Percentiles rank a stretch among this genome's conserved stretches.
Evolutionary conservation across 2,329 filamentous ascomycete species (phyloP).

Genomic region (Sarocladium strictum): DNA sequence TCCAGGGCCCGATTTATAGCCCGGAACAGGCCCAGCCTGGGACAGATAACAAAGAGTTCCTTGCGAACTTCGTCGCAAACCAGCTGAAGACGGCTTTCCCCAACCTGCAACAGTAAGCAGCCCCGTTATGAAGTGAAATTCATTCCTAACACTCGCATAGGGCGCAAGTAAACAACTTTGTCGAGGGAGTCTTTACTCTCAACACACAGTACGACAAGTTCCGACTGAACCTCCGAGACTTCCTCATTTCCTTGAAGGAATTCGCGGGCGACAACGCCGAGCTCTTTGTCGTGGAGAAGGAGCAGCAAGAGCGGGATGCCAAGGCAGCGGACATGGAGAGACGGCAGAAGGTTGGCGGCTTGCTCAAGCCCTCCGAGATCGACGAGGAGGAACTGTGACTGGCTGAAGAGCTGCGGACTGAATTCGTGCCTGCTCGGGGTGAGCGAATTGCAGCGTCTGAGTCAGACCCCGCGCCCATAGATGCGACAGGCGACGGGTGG

Average conservation of each 20-base stretch:
- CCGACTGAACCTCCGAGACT: constrained; percentile 92
- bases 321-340: constrained; percentile 87
- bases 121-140: not conserved
- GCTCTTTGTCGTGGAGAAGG: constrained; percentile 88
- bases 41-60: constrained; percentile 85
- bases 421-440: constrained; percentile 40
- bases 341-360: constrained; percentile 87
- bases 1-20: constrained; percentile 85
- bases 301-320: constrained; percentile 80
- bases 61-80: constrained; percentile 79
- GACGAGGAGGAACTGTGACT: constrained; percentile 91
- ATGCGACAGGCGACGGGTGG: constrained; percentile 50
- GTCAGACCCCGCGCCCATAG: constrained; percentile 4
- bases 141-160: constrained; percentile 42
- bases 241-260: constrained; percentile 94
- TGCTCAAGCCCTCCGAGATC: constrained; percentile 96
- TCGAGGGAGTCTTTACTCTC: constrained; percentile 79
- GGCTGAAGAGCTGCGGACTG: constrained; percentile 57
- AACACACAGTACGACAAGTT: constrained; percentile 91
- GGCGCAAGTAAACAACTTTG: constrained; percentile 82
- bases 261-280: constrained; percentile 95
- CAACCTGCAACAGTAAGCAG: constrained; percentile 78
- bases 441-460: constrained; percentile 19
- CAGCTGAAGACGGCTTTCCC: constrained; percentile 86
- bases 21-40: constrained; percentile 76